Conservation (phyloP, 2,329 filamentous ascomycete genomes). For the Aureobasidium melanogenum region DNA sequence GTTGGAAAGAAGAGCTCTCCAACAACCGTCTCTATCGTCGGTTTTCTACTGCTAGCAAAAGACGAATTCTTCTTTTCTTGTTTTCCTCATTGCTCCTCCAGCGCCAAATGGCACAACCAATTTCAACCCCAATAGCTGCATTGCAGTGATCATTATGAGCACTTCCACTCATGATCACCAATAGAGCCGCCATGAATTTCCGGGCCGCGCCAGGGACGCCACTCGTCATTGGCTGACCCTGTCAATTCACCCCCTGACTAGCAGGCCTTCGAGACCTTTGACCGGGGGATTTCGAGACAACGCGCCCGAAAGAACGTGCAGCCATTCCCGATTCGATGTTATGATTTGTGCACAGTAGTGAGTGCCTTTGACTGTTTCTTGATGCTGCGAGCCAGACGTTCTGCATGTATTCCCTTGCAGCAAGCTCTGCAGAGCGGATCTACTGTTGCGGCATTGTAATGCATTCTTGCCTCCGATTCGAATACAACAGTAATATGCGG, state of each 20-base stretch:
- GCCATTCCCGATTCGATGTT: background rate
- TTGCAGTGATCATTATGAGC: background rate
- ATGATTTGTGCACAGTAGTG: background rate
- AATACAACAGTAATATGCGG: background rate
- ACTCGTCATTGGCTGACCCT: background rate
- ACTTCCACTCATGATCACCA: background rate
- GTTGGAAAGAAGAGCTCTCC: background rate
- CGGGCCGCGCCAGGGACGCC: slow-evolving; percentile 2
- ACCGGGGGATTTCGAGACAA: background rate
- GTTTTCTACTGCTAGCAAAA: background rate
- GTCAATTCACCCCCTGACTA: background rate
- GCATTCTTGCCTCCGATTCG: background rate
- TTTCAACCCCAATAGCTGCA: background rate
- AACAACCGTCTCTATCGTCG: background rate
- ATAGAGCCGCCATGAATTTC: slow-evolving; percentile 8
- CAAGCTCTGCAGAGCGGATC: background rate
- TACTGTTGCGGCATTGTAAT: background rate
- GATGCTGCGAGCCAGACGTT: background rate
- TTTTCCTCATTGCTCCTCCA: background rate
- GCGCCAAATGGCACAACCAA: slow-evolving; percentile 5
- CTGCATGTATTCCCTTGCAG: background rate
- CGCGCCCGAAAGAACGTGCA: slow-evolving; percentile 1
- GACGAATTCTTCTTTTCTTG: background rate
- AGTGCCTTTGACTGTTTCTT: background rate
- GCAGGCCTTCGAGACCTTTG: background rate